phyloP scores from a whole-genome alignment of 164 flowering plant species.

The Echeveria elegans region DNA sequence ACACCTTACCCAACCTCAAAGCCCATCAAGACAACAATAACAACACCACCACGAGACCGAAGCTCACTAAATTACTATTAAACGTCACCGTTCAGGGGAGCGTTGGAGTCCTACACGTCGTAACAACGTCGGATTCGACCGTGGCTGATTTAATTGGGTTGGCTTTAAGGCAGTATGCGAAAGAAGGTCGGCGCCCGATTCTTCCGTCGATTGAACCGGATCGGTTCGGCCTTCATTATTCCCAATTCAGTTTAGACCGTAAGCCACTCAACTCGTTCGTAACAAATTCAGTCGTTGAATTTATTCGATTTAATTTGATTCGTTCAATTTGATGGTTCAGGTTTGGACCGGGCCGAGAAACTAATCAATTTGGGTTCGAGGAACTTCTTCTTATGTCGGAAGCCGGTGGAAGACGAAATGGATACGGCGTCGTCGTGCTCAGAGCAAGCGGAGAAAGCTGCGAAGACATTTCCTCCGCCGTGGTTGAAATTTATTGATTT shows the following conservation, averaged over 20 bases:
- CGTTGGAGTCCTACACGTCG: constrained; percentile 62
- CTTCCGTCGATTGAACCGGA: constrained; percentile 32
- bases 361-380: constrained; percentile 69
- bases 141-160: constrained; percentile 59
- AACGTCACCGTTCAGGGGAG: constrained; percentile 78
- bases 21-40: constrained; percentile 11
- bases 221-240: constrained; percentile 71
- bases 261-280: constrained; percentile 17
- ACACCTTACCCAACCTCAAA: constrained; percentile 53
- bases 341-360: constrained; percentile 63
- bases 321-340: constrained; percentile 24
- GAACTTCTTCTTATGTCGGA: constrained; percentile 69
- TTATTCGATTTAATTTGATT: not conserved
- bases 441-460: constrained; percentile 45
- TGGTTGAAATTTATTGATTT: constrained; percentile 76
- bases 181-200: constrained; percentile 75
- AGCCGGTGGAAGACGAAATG: constrained; percentile 15
- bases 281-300: not conserved
- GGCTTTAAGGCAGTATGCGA: constrained; percentile 45
- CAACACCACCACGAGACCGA: too few species aligned
- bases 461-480: constrained; percentile 20
- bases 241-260: constrained; percentile 92
- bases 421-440: constrained; percentile 38
- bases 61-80: constrained; percentile 61
- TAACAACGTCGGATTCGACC: constrained; percentile 55